Conservation (phyloP, 73 alveolate species). For the Chromera velia region DNA sequence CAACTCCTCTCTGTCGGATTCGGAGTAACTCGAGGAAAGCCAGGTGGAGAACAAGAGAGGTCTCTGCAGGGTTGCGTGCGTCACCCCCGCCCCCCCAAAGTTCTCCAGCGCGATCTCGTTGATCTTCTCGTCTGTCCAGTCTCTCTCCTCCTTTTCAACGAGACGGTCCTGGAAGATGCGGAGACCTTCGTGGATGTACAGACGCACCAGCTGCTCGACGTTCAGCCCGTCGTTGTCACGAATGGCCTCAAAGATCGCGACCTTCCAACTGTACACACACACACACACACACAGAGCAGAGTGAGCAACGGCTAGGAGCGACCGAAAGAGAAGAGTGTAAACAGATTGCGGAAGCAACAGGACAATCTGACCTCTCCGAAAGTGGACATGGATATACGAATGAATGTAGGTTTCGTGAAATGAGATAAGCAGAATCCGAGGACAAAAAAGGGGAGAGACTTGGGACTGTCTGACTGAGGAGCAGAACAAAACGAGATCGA, state of each 20-base stretch:
- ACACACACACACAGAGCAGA: too few species aligned
- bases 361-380: too few species aligned
- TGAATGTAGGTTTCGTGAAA: too few species aligned
- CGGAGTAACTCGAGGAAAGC: conserved; percentile 64
- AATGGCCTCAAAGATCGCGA: conserved; percentile 66
- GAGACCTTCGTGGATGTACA: conserved; percentile 88
- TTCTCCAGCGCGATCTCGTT: conserved; percentile 72
- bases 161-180: conserved; percentile 95
- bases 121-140: conserved; percentile 74
- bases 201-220: conserved; percentile 9
- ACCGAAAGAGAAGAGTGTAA: too few species aligned
- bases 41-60: conserved; percentile 85
- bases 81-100: conserved; percentile 75
- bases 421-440: too few species aligned
- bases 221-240: conserved; percentile 51
- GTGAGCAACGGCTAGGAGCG: too few species aligned
- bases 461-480: too few species aligned
- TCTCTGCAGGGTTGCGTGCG: conserved; percentile 66
- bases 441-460: too few species aligned
- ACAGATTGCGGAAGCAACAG: too few species aligned
- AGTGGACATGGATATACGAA: too few species aligned
- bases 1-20: conserved; percentile 84
- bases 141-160: conserved; percentile 87
- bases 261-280: too few species aligned
- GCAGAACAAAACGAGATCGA: too few species aligned